phyloP scores from a whole-genome alignment of 257 asterid species.

The Nicotiana knightiana region DNA sequence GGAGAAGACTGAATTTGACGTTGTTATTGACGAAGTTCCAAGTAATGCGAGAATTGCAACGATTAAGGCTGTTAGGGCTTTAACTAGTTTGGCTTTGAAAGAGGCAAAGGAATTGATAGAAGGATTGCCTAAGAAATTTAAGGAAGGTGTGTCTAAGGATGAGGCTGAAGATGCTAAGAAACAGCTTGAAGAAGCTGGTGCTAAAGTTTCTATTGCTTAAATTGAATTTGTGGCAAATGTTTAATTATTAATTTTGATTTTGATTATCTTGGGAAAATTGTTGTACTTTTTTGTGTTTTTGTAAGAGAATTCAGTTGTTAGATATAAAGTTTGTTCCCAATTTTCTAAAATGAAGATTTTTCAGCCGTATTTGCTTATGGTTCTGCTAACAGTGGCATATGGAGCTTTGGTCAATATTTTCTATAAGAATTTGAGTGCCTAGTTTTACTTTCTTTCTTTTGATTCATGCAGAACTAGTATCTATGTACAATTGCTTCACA shows the following conservation, averaged over 20 bases:
- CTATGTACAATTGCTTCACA: background rate
- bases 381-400: too few species aligned
- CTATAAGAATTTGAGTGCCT: too few species aligned
- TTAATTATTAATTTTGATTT: background rate
- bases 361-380: background rate
- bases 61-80: constrained; percentile 83
- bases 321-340: constrained; percentile 17
- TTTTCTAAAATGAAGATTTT: background rate
- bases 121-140: constrained; percentile 90
- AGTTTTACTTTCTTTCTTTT: too few species aligned
- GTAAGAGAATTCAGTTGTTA: constrained; percentile 8
- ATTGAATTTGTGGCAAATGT: background rate
- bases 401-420: background rate
- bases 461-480: background rate
- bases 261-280: background rate
- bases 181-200: constrained; percentile 91
- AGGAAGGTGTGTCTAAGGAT: constrained; percentile 73
- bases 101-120: constrained; percentile 92
- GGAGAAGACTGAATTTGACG: constrained; percentile 94
- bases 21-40: constrained; percentile 82
- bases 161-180: constrained; percentile 95
- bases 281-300: background rate
- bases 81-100: constrained; percentile 73
- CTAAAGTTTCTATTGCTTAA: constrained; percentile 55
- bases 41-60: constrained; percentile 69